Conservation (phyloP, 129 eudicot species). For the Mikania micrantha region DNA sequence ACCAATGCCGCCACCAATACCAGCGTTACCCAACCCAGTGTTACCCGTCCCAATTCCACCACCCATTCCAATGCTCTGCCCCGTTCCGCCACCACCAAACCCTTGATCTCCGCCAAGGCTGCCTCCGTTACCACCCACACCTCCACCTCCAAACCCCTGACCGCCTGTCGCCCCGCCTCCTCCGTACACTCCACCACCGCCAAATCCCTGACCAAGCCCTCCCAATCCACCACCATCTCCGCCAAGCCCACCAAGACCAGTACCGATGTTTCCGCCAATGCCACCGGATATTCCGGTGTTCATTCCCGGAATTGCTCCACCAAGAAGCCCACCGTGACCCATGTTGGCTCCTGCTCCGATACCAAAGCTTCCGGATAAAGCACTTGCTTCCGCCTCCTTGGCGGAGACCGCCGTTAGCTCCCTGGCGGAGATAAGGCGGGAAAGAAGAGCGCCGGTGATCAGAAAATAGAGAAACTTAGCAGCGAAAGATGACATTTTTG, state of each 20-base stretch:
- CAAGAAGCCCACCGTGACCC: conserved; percentile 32
- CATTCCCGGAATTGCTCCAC: conserved; percentile 31
- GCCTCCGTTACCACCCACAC: conserved; percentile 11
- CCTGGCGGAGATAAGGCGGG: conserved; percentile 27
- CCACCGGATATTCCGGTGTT: conserved; percentile 30
- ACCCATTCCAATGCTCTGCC: conserved; percentile 28
- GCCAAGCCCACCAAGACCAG: conserved; percentile 26
- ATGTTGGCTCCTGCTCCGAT: conserved; percentile 23
- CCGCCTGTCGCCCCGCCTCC: conserved; percentile 28
- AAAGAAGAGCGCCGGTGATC: conserved; percentile 27
- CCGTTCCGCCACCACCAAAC: conserved; percentile 26
- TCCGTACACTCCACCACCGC: conserved; percentile 29
- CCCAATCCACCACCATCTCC: conserved; percentile 19
- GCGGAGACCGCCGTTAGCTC: conserved; percentile 3
- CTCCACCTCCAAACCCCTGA: conserved; percentile 23
- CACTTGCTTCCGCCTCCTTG: conserved; percentile 18
- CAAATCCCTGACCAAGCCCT: conserved; percentile 29
- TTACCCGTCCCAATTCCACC: conserved; percentile 22
- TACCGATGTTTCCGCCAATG: conserved; percentile 36
- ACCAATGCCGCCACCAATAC: conserved; percentile 26
- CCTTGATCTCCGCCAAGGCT: conserved; percentile 21
- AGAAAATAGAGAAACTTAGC: conserved; percentile 20
- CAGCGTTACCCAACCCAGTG: conserved; percentile 20
- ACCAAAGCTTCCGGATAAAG: conserved; percentile 33
- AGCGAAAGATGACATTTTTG: conserved; percentile 31